Evolutionary conservation across 1,139 yeast species (phyloP).

Genomic region (Taiozyma sp.): DNA sequence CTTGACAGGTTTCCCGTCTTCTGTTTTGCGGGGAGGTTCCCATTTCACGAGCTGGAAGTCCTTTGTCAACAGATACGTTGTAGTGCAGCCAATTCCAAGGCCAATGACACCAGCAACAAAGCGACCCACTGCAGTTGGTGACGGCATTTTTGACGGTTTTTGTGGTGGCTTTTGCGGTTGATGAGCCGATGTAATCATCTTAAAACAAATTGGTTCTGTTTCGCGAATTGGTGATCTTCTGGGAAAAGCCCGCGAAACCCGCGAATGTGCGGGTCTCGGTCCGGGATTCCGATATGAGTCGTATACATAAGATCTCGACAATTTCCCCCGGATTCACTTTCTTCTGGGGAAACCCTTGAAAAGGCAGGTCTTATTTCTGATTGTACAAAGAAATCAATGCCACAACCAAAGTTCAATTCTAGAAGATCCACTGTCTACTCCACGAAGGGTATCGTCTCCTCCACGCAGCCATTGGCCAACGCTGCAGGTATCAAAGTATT

Average conservation of each 20-base stretch:
- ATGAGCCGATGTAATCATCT: no score
- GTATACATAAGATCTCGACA: not conserved
- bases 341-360: no score
- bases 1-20: constrained; percentile 24
- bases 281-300: not conserved
- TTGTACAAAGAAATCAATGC: constrained; percentile 1
- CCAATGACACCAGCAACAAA: constrained; percentile 29
- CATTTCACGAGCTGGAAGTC: constrained; percentile 30
- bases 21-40: constrained; percentile 22
- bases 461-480: constrained; percentile 74
- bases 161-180: not conserved
- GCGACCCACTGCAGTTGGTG: constrained; percentile 25
- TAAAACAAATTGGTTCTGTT: no score
- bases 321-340: no score
- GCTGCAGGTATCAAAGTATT: constrained; percentile 69
- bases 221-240: no score
- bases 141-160: not conserved
- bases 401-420: constrained; percentile 37
- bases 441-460: constrained; percentile 67
- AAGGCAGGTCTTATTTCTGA: no score
- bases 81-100: constrained; percentile 24
- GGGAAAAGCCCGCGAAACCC: not conserved
- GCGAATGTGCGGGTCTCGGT: not conserved
- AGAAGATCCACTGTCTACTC: constrained; percentile 79
- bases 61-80: constrained; percentile 27